These are phyloP conservation scores for Cladophialophora carrionii DNA, from an alignment of 2,329 filamentous ascomycete genomes.

Conservation along the genomic window DNA sequence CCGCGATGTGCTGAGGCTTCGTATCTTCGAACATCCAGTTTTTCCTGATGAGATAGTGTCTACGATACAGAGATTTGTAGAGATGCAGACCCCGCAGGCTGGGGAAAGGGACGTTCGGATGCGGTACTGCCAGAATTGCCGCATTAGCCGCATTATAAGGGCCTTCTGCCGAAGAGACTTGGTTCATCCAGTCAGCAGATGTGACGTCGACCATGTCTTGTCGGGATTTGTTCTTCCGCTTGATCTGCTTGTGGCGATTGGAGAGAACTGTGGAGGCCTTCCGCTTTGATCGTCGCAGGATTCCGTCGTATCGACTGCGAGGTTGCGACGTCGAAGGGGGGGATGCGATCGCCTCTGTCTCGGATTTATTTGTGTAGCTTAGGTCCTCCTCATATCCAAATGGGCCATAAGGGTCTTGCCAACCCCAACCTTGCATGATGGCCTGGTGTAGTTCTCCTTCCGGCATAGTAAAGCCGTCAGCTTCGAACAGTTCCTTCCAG, in stretches of 20 bases:
- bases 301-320: constrained; percentile 31
- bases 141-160: constrained; percentile 84
- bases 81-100: constrained; percentile 83
- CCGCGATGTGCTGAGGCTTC: constrained; percentile 88
- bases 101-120: constrained; percentile 76
- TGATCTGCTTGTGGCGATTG: constrained; percentile 58
- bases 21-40: constrained; percentile 86
- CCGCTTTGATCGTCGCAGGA: constrained; percentile 48
- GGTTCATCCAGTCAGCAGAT: constrained; percentile 52
- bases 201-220: constrained; percentile 47
- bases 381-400: constrained; percentile 81
- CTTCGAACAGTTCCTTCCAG: constrained; percentile 90
- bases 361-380: constrained; percentile 57
- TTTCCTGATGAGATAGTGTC: constrained; percentile 85
- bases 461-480: constrained; percentile 77
- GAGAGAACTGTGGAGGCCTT: constrained; percentile 53
- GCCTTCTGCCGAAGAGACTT: constrained; percentile 67
- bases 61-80: constrained; percentile 93
- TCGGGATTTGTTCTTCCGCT: constrained; percentile 57
- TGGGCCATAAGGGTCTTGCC: constrained; percentile 81
- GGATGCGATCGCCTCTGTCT: constrained; percentile 42
- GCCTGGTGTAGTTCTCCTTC: constrained; percentile 82
- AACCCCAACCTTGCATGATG: constrained; percentile 92
- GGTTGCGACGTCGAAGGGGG: constrained; percentile 25
- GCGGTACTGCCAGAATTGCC: constrained; percentile 78